These are phyloP conservation scores for Fistulifera pelliculosa DNA, from an alignment of 108 stramenopile genomes.

Conservation along the genomic window DNA sequence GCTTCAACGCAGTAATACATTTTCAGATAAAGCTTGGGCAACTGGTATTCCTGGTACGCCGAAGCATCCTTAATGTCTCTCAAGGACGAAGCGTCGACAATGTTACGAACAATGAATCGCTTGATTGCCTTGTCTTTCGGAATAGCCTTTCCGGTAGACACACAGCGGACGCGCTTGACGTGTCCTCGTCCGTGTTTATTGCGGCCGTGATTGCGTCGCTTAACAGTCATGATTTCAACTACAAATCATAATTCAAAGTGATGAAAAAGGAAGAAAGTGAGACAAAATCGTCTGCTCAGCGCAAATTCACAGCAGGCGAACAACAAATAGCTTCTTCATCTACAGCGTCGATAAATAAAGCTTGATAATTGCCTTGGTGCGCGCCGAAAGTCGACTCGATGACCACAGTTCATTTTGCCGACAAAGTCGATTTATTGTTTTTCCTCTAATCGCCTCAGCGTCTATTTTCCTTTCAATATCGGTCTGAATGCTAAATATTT, in stretches of 20 bases:
- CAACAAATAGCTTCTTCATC: too few species aligned
- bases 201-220: slow-evolving; percentile 98
- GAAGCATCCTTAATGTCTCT: slow-evolving; percentile 98
- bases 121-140: slow-evolving; percentile 99
- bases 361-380: too few species aligned
- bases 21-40: slow-evolving; percentile 99
- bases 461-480: too few species aligned
- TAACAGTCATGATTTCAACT: slow-evolving; percentile 90
- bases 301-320: too few species aligned
- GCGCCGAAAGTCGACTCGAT: too few species aligned
- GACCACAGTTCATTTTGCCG: too few species aligned
- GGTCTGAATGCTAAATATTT: too few species aligned
- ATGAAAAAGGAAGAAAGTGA: slow-evolving; percentile 2
- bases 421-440: too few species aligned
- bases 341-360: too few species aligned
- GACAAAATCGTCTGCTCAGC: not conserved
- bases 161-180: slow-evolving; percentile 97
- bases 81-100: slow-evolving; percentile 97
- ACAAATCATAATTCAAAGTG: not conserved
- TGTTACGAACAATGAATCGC: slow-evolving; percentile 99
- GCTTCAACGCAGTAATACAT: slow-evolving; percentile 99
- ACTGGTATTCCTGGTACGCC: slow-evolving; percentile 97
- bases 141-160: slow-evolving; percentile 97
- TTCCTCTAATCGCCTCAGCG: too few species aligned
- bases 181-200: slow-evolving; percentile 99